A percentile compares a stretch with the other conserved stretches of the same genome.
phyloP scores from a whole-genome alignment of 2,329 filamentous ascomycete species.

The Plenodomus biglobosus region DNA sequence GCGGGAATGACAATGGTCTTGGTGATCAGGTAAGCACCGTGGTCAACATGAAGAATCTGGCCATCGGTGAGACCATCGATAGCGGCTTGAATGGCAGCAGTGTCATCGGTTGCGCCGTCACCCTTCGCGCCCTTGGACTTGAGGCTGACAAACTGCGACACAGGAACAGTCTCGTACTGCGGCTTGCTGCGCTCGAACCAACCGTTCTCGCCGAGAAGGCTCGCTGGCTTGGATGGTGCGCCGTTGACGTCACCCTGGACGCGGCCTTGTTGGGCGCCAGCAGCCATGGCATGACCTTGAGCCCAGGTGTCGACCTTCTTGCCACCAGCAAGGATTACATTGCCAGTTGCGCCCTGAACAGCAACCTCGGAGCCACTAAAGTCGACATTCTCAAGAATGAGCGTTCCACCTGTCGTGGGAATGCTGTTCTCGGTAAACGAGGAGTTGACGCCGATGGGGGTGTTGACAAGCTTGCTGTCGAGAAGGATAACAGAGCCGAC shows the following conservation, averaged over 20 bases:
- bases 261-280: constrained; percentile 45
- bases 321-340: constrained; percentile 69
- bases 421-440: constrained; percentile 70
- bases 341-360: constrained; percentile 61
- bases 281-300: constrained; percentile 74
- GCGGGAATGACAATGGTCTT: constrained; percentile 61
- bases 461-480: constrained; percentile 78
- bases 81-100: constrained; percentile 75
- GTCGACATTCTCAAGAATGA: constrained; percentile 89
- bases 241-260: constrained; percentile 58
- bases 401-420: constrained; percentile 72
- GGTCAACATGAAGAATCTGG: constrained; percentile 65
- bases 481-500: constrained; percentile 84
- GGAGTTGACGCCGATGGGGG: constrained; percentile 74
- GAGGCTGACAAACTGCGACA: constrained; percentile 76
- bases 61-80: constrained; percentile 67
- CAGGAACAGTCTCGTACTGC: constrained; percentile 72
- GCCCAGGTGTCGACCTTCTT: constrained; percentile 70
- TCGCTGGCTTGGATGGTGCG: constrained; percentile 63
- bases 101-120: constrained; percentile 86
- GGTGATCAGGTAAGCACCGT: constrained; percentile 64
- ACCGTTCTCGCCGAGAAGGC: constrained; percentile 66
- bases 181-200: constrained; percentile 86
- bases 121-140: constrained; percentile 82
- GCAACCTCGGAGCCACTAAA: constrained; percentile 70